phyloP scores from a whole-genome alignment of 306 rosid species.

The Prunus mira region DNA sequence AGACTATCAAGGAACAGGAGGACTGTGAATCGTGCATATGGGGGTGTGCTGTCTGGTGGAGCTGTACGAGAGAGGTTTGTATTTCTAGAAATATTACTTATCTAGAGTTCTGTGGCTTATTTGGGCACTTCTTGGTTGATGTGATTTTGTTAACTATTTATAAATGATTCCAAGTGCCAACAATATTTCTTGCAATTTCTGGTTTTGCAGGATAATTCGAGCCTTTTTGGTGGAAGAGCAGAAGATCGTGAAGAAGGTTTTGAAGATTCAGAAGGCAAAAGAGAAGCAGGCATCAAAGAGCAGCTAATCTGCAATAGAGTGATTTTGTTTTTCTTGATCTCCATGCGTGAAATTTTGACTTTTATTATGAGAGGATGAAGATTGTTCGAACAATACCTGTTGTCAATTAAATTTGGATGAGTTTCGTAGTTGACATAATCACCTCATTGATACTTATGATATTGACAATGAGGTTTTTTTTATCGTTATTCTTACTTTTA shows the following conservation, averaged over 20 bases:
- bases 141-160: neutral
- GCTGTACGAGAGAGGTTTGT: conserved; percentile 83
- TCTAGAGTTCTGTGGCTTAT: neutral
- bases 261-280: conserved; percentile 78
- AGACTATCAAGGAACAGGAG: conserved; percentile 69
- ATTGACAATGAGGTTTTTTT: no score
- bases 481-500: no score
- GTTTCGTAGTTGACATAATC: neutral
- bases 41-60: conserved; percentile 69
- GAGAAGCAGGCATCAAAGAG: conserved; percentile 53
- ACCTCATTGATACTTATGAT: neutral
- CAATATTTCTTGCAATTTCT: neutral
- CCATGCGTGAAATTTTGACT: conserved; percentile 11
- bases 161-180: no score
- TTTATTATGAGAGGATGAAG: conserved; percentile 1
- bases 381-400: conserved; percentile 3
- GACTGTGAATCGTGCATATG: conserved; percentile 72
- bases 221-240: conserved; percentile 80
- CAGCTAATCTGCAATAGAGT: conserved; percentile 21
- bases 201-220: conserved; percentile 47
- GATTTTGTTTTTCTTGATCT: neutral
- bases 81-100: neutral
- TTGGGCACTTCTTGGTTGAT: neutral
- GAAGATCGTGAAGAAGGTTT: conserved; percentile 74
- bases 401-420: conserved; percentile 5